Conservation (phyloP, 1,139 yeast genomes). For the Yamadazyma sp. region DNA sequence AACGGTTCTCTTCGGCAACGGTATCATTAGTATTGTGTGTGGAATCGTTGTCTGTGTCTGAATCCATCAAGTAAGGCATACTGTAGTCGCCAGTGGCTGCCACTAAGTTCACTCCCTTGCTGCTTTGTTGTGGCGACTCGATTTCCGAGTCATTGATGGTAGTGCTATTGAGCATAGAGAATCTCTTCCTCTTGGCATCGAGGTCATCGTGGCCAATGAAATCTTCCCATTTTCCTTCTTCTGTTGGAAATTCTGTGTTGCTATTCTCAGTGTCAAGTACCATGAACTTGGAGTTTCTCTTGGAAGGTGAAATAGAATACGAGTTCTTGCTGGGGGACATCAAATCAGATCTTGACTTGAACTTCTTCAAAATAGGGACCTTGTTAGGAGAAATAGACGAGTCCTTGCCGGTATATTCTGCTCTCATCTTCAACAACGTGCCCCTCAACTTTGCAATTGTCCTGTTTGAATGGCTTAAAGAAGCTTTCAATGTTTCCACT, state of each 20-base stretch:
- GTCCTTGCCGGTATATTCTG: constrained; percentile 10
- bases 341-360: constrained; percentile 18
- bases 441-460: constrained; percentile 56
- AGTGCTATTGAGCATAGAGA: constrained; percentile 17
- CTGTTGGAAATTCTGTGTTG: constrained; percentile 17
- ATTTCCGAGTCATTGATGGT: constrained; percentile 19
- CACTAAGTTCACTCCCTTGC: constrained; percentile 10
- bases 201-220: constrained; percentile 34
- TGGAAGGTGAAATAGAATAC: constrained; percentile 34
- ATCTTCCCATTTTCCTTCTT: constrained; percentile 44
- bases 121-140: constrained; percentile 18
- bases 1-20: constrained; percentile 17
- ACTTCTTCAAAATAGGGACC: constrained; percentile 18
- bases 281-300: constrained; percentile 34
- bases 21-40: constrained; percentile 28
- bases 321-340: constrained; percentile 22
- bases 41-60: constrained; percentile 42
- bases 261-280: constrained; percentile 27
- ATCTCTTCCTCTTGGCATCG: constrained; percentile 22
- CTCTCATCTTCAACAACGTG: constrained; percentile 44
- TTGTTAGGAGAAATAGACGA: constrained; percentile 15
- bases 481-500: constrained; percentile 65
- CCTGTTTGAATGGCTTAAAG: constrained; percentile 65
- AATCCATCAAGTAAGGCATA: constrained; percentile 29
- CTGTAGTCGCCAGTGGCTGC: constrained; percentile 17